Base-by-base conservation (phyloP, 2,329 filamentous ascomycete species). In the Orbilia oligospora region DNA sequence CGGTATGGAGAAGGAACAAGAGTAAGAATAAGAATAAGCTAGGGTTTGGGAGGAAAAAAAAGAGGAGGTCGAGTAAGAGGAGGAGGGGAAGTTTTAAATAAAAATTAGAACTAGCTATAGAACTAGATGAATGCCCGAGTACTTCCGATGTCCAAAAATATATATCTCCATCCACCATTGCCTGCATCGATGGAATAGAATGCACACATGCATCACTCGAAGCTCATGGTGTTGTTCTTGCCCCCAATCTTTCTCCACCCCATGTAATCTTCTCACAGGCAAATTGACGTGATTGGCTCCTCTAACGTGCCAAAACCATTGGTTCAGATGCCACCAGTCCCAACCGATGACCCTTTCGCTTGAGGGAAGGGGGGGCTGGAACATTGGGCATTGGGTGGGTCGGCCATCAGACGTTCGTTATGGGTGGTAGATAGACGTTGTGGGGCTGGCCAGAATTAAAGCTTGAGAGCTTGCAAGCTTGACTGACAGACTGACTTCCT, bases 281-380 rank as follows among this genome's bases (percentile, higher is more conserved):
- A 64, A 64, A 71, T 41, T 18, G 33, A 51, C 63, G 46, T 78
- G 75, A 78, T 78, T 78, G 75, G 75, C 55, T 68, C 63, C 27
- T 67, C 68, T 78, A 78, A 78, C 75, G 75, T 78, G 75, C 63
- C 53, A n/a, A 33, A 78, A 68, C 46, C 38, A 78, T 78, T 78
- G 75, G 75, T 63, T 78, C 53, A 56, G 53, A 55, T 56, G 46
- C 20, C 55, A 46, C 38, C 73, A 63, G 58, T 63, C 58, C 49
- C 16, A 53, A 41, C 38, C 55, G 71, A 68, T 44, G 63, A 46
- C 64, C 20, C n/a, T 48, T 48, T 56, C 51, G 66, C 51, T 65
- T 38, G 41, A 6, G 20, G 53, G 36, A 30, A 18, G 51, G 51
- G 24, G 12, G 16, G 56, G 56, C 36, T 44, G 36, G 30, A 20